phyloP scores from a whole-genome alignment of 164 flowering plant genomes.

The Annona squamosa region DNA sequence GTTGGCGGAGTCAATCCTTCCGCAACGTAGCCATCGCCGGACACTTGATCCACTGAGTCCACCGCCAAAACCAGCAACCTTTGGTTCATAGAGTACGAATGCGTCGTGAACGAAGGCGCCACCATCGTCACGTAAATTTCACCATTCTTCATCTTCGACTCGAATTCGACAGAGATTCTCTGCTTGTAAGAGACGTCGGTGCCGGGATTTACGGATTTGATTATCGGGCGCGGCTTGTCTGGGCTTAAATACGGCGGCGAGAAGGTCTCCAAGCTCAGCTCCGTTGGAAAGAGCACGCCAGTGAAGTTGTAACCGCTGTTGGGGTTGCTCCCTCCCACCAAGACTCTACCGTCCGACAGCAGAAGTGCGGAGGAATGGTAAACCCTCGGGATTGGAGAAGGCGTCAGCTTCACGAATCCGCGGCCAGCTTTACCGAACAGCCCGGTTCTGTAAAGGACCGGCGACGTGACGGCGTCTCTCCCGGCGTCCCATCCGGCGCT shows the following conservation, averaged over 20 bases:
- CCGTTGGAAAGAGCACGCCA: conserved; percentile 24
- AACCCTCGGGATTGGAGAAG: conserved; percentile 28
- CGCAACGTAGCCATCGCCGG: conserved; percentile 9
- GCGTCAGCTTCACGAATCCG: conserved; percentile 22
- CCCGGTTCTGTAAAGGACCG: conserved; percentile 34
- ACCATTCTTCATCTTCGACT: neutral
- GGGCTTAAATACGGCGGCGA: conserved; percentile 32
- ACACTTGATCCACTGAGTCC: neutral
- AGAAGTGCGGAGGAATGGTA: conserved; percentile 39
- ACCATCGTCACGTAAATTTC: conserved; percentile 40
- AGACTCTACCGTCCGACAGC: conserved; percentile 27
- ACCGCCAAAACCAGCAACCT: conserved; percentile 31
- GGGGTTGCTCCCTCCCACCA: conserved; percentile 38
- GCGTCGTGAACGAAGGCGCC: conserved; percentile 60
- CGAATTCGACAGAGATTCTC: conserved; percentile 12
- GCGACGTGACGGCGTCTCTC: conserved; percentile 30
- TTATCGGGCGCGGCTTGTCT: conserved; percentile 11
- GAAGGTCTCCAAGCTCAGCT: conserved; percentile 31
- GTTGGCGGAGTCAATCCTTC: conserved; percentile 26
- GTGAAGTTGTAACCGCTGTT: conserved; percentile 24
- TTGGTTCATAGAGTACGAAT: conserved; percentile 50
- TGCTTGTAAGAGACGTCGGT: conserved; percentile 14
- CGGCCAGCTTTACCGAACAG: no score
- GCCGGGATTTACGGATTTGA: conserved; percentile 4
- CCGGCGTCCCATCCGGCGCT: conserved; percentile 42